Conservation (phyloP, 208 protist species). For the Zelonia costaricensis region DNA sequence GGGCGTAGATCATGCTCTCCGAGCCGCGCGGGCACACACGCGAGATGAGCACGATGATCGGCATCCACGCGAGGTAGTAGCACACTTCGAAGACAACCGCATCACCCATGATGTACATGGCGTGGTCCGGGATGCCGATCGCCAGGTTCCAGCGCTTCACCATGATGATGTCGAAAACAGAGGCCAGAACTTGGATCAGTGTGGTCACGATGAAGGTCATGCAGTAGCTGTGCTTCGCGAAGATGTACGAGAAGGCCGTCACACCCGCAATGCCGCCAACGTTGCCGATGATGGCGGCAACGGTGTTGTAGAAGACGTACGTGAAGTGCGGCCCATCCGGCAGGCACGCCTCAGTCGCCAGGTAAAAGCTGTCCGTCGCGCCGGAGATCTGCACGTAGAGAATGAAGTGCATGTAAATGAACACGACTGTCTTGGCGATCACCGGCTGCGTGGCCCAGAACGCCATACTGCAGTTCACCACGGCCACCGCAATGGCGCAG, state of each 20-base stretch:
- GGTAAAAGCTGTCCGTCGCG: constrained; percentile 52
- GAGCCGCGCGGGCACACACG: too few relatives aligned
- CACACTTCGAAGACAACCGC: too few relatives aligned
- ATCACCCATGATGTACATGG: too few relatives aligned
- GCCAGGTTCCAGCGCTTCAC: too few relatives aligned
- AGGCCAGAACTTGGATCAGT: constrained; percentile 31
- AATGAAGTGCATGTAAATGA: constrained; percentile 35
- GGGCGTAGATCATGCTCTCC: too few relatives aligned
- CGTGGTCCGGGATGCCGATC: too few relatives aligned
- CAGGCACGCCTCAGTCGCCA: constrained; percentile 32
- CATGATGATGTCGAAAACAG: too few relatives aligned
- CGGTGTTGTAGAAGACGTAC: constrained; percentile 57
- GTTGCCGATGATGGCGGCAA: constrained; percentile 36
- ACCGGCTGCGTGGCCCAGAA: constrained; percentile 45
- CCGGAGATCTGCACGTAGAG: constrained; percentile 56
- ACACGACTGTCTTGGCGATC: constrained; percentile 58
- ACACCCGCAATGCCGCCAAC: constrained; percentile 42
- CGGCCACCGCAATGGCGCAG: constrained; percentile 24
- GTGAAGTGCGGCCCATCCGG: constrained; percentile 57
- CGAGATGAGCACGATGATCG: too few relatives aligned
- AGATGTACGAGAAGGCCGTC: constrained; percentile 51
- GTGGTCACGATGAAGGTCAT: constrained; percentile 59
- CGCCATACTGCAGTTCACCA: constrained; percentile 27
- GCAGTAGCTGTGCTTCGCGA: constrained; percentile 52
- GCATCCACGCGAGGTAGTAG: too few relatives aligned